These are phyloP conservation scores for Diplocarpon rosae DNA, from an alignment of 2,329 filamentous ascomycete genomes.

Conservation along the genomic window DNA sequence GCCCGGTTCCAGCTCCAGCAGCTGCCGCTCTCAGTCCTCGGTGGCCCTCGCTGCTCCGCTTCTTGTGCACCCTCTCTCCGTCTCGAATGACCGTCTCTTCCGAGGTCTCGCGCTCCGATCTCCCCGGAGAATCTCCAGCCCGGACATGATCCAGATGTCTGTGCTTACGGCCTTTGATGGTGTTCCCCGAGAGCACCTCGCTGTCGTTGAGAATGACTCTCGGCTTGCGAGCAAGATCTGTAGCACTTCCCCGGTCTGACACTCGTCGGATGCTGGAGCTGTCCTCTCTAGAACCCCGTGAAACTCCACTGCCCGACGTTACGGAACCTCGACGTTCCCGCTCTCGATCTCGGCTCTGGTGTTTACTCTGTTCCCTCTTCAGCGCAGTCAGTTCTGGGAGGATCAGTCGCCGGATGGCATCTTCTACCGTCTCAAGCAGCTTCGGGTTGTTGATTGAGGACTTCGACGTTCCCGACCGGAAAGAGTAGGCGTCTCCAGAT, in stretches of 20 bases:
- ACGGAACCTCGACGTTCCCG: constrained; percentile 48
- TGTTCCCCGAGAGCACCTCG: constrained; percentile 43
- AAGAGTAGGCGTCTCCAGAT: constrained; percentile 46
- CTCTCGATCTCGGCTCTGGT: constrained; percentile 54
- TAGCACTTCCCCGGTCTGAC: constrained; percentile 32
- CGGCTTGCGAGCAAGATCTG: constrained; percentile 36
- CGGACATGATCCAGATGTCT: constrained; percentile 35
- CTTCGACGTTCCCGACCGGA: constrained; percentile 42
- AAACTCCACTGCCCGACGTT: constrained; percentile 42
- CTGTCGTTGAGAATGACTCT: constrained; percentile 49
- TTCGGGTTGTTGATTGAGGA: constrained; percentile 65
- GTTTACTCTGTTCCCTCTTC: constrained; percentile 79
- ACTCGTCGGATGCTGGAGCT: constrained; percentile 24
- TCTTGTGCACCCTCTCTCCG: constrained; percentile 34
- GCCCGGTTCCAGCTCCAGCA: constrained; percentile 31
- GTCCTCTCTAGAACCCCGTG: constrained; percentile 38
- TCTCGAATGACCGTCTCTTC: constrained; percentile 39
- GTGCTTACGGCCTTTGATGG: constrained; percentile 38
- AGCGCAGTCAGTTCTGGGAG: constrained; percentile 84
- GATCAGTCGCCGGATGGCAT: constrained; percentile 62
- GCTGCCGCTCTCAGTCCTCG: constrained; percentile 22
- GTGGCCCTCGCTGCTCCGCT: constrained; percentile 19
- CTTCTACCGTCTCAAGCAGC: constrained; percentile 60
- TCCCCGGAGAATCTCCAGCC: constrained; percentile 19
- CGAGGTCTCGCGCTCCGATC: constrained; percentile 32